Evolutionary conservation across 2,329 filamentous ascomycete genomes (phyloP).

Genomic region (Eutypa lata): DNA sequence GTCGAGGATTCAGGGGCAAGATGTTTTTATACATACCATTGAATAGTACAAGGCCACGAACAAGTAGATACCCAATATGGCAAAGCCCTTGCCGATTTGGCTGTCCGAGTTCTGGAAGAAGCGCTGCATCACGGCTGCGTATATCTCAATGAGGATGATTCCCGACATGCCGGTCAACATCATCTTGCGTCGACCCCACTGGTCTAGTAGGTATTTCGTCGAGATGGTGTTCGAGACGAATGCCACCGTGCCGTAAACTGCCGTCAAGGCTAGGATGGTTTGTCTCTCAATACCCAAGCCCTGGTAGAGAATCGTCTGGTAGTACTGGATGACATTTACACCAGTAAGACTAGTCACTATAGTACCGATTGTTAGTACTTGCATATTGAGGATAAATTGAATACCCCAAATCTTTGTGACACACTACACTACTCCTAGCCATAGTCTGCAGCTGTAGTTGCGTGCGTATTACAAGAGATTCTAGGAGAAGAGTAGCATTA

Average conservation of each 20-base stretch:
- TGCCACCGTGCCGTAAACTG: constrained; percentile 51
- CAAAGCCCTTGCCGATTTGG: constrained; percentile 55
- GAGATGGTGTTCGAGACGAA: constrained; percentile 49
- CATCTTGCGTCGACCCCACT: constrained; percentile 61
- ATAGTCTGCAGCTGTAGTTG: too few species aligned
- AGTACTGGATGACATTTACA: constrained; percentile 53
- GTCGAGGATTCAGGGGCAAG: too few species aligned
- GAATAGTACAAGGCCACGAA: constrained; percentile 51
- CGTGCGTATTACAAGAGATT: too few species aligned
- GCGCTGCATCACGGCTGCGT: constrained; percentile 56
- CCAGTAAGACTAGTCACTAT: constrained; percentile 53
- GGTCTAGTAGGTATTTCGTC: constrained; percentile 50
- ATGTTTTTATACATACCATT: too few species aligned
- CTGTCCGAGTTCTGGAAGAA: constrained; percentile 54
- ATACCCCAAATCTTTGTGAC: too few species aligned
- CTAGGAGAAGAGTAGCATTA: too few species aligned
- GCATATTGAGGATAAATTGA: too few species aligned
- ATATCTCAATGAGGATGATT: constrained; percentile 55
- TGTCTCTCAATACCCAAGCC: constrained; percentile 48
- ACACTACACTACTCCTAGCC: too few species aligned
- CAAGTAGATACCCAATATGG: constrained; percentile 56
- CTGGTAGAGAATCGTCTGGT: constrained; percentile 51
- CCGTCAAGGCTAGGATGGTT: constrained; percentile 51
- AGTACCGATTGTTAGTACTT: background rate
- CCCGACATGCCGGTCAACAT: constrained; percentile 49